phyloP scores from a whole-genome alignment of 1,284 basidiomycete genomes.

The Ganoderma lingzhi region DNA sequence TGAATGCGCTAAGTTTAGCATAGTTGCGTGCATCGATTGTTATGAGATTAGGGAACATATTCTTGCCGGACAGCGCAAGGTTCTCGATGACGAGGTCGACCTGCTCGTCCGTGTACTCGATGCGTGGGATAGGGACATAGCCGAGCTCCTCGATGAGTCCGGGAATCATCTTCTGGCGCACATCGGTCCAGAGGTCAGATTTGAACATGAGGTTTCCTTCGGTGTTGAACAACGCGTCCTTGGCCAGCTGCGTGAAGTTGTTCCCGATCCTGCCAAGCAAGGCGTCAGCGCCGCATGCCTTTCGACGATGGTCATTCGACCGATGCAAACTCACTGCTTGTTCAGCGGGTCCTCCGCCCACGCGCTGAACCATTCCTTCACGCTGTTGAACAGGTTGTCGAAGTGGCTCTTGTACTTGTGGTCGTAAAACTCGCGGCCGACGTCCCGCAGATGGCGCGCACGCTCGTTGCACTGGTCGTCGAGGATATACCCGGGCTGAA shows the following conservation, averaged over 20 bases:
- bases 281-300: slow-evolving; percentile 58
- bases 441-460: slow-evolving; percentile 68
- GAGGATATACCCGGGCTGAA: slow-evolving; percentile 91
- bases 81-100: slow-evolving; percentile 94
- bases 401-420: slow-evolving; percentile 89
- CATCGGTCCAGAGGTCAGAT: slow-evolving; percentile 86
- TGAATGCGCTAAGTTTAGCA: slow-evolving; percentile 83
- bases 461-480: slow-evolving; percentile 77
- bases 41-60: slow-evolving; percentile 85
- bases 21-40: slow-evolving; percentile 86
- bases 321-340: slow-evolving; percentile 46
- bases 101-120: slow-evolving; percentile 91
- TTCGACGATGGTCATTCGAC: not conserved
- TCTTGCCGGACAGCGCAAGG: slow-evolving; percentile 86
- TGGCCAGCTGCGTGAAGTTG: slow-evolving; percentile 85
- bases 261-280: slow-evolving; percentile 73
- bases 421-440: slow-evolving; percentile 80
- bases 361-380: slow-evolving; percentile 81
- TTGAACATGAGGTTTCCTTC: slow-evolving; percentile 92
- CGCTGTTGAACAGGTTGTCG: slow-evolving; percentile 78
- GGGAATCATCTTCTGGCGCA: slow-evolving; percentile 86
- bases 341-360: slow-evolving; percentile 89
- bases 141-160: slow-evolving; percentile 82
- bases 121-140: slow-evolving; percentile 90
- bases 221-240: slow-evolving; percentile 62